Conservation (phyloP, 2,329 filamentous ascomycete genomes). For the Drechslerella coelobrocha region DNA sequence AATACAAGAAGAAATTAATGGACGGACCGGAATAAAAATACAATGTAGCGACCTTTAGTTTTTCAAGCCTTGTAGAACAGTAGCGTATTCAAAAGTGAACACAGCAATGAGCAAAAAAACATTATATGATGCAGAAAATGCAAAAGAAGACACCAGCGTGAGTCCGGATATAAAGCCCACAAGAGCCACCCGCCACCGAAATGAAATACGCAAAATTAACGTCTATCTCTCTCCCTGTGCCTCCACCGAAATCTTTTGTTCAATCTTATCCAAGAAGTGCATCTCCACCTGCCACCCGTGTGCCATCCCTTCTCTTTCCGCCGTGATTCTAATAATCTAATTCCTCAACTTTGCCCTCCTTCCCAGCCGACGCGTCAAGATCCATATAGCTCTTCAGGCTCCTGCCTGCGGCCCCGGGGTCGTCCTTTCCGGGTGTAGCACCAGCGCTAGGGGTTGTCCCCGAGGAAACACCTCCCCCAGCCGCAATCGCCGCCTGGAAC, state of each 20-base stretch:
- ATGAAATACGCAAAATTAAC: background rate
- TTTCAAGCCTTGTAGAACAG: too few relatives aligned
- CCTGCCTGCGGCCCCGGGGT: slow-evolving; percentile 83
- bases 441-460: slow-evolving; percentile 76
- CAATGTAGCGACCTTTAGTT: background rate
- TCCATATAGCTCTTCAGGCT: slow-evolving; percentile 98
- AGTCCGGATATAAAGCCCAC: background rate
- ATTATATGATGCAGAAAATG: background rate
- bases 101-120: slow-evolving; percentile 3
- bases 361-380: slow-evolving; percentile 80
- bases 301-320: background rate
- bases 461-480: slow-evolving; percentile 66
- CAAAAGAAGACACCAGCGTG: slow-evolving; percentile 16
- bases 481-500: slow-evolving; percentile 60
- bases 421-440: slow-evolving; percentile 80
- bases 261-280: slow-evolving; percentile 11
- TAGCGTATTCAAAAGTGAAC: too few relatives aligned
- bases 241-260: background rate
- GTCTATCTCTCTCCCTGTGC: too few relatives aligned
- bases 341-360: slow-evolving; percentile 72
- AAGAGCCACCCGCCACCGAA: slow-evolving; percentile 10
- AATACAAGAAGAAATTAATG: background rate
- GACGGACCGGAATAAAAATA: background rate
- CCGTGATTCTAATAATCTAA: slow-evolving; percentile 75
- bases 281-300: background rate